Percentiles rank a stretch among this genome's conserved stretches.
These are phyloP conservation scores for Podospora bellae-mahoneyi DNA, from an alignment of 495 filamentous ascomycete genomes.

Conservation along the genomic window DNA sequence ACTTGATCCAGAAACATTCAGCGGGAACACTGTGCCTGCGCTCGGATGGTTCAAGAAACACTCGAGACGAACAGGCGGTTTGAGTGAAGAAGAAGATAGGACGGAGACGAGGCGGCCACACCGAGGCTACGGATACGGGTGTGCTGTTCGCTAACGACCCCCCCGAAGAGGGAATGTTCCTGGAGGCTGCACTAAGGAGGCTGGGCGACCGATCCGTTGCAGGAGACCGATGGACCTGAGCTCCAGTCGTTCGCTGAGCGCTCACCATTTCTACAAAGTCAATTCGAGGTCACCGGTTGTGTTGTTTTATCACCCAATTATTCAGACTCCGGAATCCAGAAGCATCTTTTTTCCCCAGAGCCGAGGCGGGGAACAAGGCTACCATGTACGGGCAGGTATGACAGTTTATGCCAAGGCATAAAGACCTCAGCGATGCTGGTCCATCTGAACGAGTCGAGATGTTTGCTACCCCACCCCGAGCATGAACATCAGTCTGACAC, in stretches of 20 bases:
- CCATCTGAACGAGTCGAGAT: neutral
- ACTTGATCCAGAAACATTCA: neutral
- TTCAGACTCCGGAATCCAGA: neutral
- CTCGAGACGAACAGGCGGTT: slow-evolving; percentile 14
- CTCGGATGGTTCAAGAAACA: slow-evolving; percentile 1
- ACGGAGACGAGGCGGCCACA: neutral
- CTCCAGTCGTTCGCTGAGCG: neutral
- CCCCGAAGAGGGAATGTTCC: neutral
- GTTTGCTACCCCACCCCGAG: neutral
- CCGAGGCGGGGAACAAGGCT: neutral
- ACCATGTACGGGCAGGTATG: neutral
- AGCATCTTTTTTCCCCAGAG: neutral
- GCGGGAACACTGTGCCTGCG: neutral
- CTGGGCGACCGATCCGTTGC: slow-evolving; percentile 14
- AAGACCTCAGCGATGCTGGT: neutral
- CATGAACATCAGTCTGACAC: neutral
- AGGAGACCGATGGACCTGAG: slow-evolving; percentile 1
- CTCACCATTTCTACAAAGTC: too few relatives aligned
- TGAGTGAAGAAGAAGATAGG: slow-evolving; percentile 1
- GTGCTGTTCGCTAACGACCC: neutral
- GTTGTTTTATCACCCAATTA: neutral
- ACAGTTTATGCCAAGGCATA: neutral
- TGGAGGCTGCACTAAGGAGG: slow-evolving; percentile 6
- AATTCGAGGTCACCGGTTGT: neutral
- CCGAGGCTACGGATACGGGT: neutral